Evolutionary conservation across 352 stramenopile species (phyloP).

Genomic region (Pythium aristosporum): DNA sequence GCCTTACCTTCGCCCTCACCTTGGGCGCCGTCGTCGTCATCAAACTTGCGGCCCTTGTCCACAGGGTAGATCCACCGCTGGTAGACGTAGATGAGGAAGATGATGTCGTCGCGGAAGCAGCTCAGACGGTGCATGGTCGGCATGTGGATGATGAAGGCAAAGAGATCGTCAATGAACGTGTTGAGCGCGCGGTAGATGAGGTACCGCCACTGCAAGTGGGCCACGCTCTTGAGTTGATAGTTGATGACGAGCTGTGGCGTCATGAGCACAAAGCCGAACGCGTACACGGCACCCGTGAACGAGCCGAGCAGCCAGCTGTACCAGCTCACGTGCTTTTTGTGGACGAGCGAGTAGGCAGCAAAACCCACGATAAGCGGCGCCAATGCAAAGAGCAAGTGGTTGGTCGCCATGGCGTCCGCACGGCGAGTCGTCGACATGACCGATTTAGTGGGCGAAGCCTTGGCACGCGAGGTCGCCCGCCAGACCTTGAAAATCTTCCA

Average conservation of each 20-base stretch:
- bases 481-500: conserved; percentile 88
- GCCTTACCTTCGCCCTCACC: background rate
- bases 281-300: conserved; percentile 87
- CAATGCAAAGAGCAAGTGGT: conserved; percentile 78
- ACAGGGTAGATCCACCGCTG: conserved; percentile 92
- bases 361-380: conserved; percentile 76
- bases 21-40: conserved; percentile 38
- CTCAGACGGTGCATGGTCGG: conserved; percentile 89
- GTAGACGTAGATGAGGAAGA: conserved; percentile 91
- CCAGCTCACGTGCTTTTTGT: conserved; percentile 77
- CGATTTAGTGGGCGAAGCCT: conserved; percentile 19
- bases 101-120: conserved; percentile 89
- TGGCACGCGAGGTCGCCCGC: conserved; percentile 32
- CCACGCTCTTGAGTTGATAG: conserved; percentile 90
- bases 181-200: conserved; percentile 94
- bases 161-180: conserved; percentile 93
- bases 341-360: conserved; percentile 77
- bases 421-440: conserved; percentile 51
- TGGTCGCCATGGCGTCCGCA: conserved; percentile 83
- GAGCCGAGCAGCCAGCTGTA: conserved; percentile 88
- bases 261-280: conserved; percentile 90
- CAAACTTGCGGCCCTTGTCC: conserved; percentile 50
- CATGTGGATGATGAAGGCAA: conserved; percentile 92
- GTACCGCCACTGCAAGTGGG: conserved; percentile 92
- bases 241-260: conserved; percentile 93